Evolutionary conservation across 73 alveolate species (phyloP).

Genomic region (Tetrahymena elliotti): DNA sequence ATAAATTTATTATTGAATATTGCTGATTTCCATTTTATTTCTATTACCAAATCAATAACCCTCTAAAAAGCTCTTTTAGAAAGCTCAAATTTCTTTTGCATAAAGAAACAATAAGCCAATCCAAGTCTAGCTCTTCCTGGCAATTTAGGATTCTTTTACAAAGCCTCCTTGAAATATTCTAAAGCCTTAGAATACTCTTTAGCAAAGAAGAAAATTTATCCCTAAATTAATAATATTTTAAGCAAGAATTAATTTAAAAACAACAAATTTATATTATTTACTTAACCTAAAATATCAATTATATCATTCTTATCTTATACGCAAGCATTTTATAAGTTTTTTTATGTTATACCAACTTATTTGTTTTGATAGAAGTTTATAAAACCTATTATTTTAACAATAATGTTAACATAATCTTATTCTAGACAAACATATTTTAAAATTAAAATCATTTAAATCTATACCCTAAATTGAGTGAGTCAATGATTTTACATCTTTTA

Average conservation of each 20-base stretch:
- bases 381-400: not conserved
- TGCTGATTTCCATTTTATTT: not conserved
- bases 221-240: not conserved
- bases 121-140: not conserved
- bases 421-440: not conserved
- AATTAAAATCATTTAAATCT: not conserved
- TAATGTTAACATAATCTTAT: not conserved
- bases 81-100: not conserved
- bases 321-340: not conserved
- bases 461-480: not conserved
- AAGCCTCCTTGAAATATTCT: not conserved
- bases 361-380: not conserved
- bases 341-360: not conserved
- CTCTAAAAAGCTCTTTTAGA: not conserved
- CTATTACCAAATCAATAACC: not conserved
- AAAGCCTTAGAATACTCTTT: not conserved
- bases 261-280: not conserved
- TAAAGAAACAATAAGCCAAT: not conserved
- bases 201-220: not conserved
- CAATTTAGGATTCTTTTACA: not conserved
- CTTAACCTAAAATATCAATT: not conserved
- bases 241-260: not conserved
- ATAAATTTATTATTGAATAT: not conserved
- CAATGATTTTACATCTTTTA: not conserved
- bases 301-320: not conserved